phyloP scores from a whole-genome alignment of 495 filamentous ascomycete genomes.

The Xylaria sp. region DNA sequence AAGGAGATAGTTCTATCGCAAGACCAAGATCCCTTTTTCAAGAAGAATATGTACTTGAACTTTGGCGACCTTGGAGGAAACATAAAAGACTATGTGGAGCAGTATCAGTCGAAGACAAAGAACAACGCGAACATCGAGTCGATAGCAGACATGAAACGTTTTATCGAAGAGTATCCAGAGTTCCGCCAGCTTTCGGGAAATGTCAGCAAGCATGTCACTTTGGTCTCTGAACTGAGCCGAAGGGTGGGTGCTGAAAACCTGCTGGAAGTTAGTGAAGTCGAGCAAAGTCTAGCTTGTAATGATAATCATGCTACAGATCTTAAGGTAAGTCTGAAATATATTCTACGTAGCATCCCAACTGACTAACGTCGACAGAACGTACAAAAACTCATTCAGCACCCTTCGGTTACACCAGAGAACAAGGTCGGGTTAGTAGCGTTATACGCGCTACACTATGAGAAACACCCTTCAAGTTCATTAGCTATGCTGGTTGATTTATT shows the following conservation, averaged over 20 bases:
- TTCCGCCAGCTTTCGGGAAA: constrained; percentile 97
- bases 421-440: constrained; percentile 89
- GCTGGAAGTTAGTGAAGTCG: constrained; percentile 92
- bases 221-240: constrained; percentile 91
- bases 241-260: constrained; percentile 83
- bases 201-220: constrained; percentile 96
- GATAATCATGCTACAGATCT: constrained; percentile 90
- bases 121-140: constrained; percentile 94
- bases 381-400: constrained; percentile 81
- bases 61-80: constrained; percentile 97
- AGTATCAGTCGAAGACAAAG: constrained; percentile 94
- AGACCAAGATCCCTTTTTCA: constrained; percentile 98
- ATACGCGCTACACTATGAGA: constrained; percentile 91
- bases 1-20: constrained; percentile 96
- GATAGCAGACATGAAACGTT: constrained; percentile 97
- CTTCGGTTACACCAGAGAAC: constrained; percentile 73
- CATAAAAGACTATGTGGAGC: constrained; percentile 98
- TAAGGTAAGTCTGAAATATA: constrained; percentile 61
- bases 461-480: constrained; percentile 78
- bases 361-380: constrained; percentile 63
- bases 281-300: constrained; percentile 96
- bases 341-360: background rate
- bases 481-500: constrained; percentile 86
- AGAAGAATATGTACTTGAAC: constrained; percentile 99
- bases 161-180: constrained; percentile 98